A percentile compares a stretch with the other conserved stretches of the same genome.
Evolutionary conservation across 441 rosid genomes (phyloP).

Genomic region (Pelargonium exstipulatum): DNA sequence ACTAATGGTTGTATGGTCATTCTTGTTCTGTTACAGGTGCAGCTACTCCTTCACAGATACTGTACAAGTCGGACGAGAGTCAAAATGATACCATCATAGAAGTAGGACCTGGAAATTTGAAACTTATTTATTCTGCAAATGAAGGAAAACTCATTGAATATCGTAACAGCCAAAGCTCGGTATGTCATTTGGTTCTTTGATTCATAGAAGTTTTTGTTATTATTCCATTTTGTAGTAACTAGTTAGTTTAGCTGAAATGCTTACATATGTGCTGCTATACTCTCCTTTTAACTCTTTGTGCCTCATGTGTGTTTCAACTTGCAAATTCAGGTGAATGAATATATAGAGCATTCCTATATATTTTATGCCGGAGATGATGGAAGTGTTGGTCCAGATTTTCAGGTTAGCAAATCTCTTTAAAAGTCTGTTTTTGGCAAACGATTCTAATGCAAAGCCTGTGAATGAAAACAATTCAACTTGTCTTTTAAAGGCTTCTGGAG

Average conservation of each 20-base stretch:
- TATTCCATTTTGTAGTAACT: background rate
- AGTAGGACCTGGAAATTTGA: constrained; percentile 52
- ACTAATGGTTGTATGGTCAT: constrained; percentile 15
- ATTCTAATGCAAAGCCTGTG: constrained; percentile 10
- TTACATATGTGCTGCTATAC: background rate
- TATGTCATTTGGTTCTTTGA: constrained; percentile 21
- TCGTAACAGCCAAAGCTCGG: constrained; percentile 37
- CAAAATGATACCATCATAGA: constrained; percentile 29
- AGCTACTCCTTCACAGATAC: constrained; percentile 35
- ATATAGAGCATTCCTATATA: constrained; percentile 46
- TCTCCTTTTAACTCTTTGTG: background rate
- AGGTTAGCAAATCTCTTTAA: constrained; percentile 32
- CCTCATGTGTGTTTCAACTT: constrained; percentile 17
- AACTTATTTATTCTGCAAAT: constrained; percentile 42
- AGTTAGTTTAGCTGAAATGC: constrained; percentile 1
- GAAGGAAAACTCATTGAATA: constrained; percentile 44
- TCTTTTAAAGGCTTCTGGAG: constrained; percentile 65
- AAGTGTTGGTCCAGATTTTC: constrained; percentile 30
- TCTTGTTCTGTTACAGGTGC: constrained; percentile 18
- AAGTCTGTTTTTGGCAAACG: constrained; percentile 10
- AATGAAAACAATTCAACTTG: constrained; percentile 12
- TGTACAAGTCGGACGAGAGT: constrained; percentile 27
- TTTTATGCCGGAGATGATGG: constrained; percentile 62
- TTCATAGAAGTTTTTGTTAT: background rate
- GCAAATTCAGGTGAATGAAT: constrained; percentile 34